Evolutionary conservation across 2,329 filamentous ascomycete species (phyloP).

Genomic region (Sphaerulina musiva): DNA sequence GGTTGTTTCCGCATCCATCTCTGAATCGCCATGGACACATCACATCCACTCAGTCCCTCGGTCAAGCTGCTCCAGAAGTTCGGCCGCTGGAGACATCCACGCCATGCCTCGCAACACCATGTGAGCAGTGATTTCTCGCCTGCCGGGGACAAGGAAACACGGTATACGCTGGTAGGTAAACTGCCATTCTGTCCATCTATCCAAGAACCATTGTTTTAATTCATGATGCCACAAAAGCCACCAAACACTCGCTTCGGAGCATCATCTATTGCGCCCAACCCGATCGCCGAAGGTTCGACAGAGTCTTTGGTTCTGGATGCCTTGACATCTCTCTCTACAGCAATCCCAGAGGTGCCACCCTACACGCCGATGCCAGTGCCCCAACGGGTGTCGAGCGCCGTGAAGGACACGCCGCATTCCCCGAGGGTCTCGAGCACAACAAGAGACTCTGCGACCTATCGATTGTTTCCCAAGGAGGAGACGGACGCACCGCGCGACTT

Average conservation of each 20-base stretch:
- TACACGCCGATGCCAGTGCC: constrained; percentile 19
- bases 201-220: neutral
- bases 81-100: constrained; percentile 7
- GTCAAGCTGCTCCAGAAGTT: constrained; percentile 10
- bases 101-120: constrained; percentile 3
- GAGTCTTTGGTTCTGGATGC: neutral
- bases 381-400: constrained; percentile 12
- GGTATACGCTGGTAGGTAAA: neutral
- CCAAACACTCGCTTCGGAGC: neutral
- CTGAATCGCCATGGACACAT: neutral
- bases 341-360: constrained; percentile 5
- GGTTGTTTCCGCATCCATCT: neutral
- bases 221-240: neutral
- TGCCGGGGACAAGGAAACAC: neutral
- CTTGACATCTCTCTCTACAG: neutral
- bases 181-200: neutral
- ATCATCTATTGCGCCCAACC: neutral
- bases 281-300: neutral
- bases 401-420: neutral
- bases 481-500: neutral
- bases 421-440: neutral
- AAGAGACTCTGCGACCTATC: neutral
- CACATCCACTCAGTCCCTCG: neutral
- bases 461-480: constrained; percentile 1
- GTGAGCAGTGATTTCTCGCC: neutral